These are phyloP conservation scores for Zymoseptoria passerinii DNA, from an alignment of 2,329 filamentous ascomycete species.

Conservation along the genomic window DNA sequence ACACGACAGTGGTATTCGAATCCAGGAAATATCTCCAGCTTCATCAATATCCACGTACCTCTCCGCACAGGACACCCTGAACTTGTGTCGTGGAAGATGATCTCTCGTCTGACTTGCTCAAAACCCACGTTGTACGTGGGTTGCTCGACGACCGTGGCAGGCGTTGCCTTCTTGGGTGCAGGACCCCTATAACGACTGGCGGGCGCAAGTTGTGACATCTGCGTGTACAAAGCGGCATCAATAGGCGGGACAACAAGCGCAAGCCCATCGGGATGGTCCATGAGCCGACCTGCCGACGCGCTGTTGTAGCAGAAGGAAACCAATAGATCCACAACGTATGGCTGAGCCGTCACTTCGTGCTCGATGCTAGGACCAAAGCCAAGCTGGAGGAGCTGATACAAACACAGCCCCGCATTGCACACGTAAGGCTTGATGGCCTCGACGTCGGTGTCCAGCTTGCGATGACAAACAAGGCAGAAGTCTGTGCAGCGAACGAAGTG, in stretches of 20 bases:
- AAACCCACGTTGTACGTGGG: conserved; percentile 20
- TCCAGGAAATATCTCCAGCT: conserved; percentile 5
- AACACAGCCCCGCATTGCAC: conserved; percentile 64
- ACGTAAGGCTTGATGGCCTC: conserved; percentile 67
- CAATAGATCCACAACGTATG: conserved; percentile 70
- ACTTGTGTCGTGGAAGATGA: conserved; percentile 32
- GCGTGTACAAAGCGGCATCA: conserved; percentile 10
- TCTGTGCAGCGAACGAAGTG: conserved; percentile 75
- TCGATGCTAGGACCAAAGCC: conserved; percentile 80
- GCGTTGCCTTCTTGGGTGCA: neutral
- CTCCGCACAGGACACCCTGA: conserved; percentile 31
- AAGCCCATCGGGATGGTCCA: conserved; percentile 51
- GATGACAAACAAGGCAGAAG: conserved; percentile 80
- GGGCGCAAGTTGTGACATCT: neutral
- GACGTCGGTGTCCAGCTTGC: conserved; percentile 55
- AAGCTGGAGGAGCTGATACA: conserved; percentile 83
- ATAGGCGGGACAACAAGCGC: conserved; percentile 44
- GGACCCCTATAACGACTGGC: neutral
- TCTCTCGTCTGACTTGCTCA: conserved; percentile 33
- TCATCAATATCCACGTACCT: conserved; percentile 46
- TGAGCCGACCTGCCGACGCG: conserved; percentile 37
- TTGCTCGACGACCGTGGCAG: neutral
- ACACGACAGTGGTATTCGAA: conserved; percentile 44
- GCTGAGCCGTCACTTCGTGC: conserved; percentile 70
- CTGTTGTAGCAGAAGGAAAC: conserved; percentile 70